Percentiles rank a stretch among this genome's conserved stretches.
Conservation (phyloP, 768 basidiomycete species). For the Mycena latifolia region DNA sequence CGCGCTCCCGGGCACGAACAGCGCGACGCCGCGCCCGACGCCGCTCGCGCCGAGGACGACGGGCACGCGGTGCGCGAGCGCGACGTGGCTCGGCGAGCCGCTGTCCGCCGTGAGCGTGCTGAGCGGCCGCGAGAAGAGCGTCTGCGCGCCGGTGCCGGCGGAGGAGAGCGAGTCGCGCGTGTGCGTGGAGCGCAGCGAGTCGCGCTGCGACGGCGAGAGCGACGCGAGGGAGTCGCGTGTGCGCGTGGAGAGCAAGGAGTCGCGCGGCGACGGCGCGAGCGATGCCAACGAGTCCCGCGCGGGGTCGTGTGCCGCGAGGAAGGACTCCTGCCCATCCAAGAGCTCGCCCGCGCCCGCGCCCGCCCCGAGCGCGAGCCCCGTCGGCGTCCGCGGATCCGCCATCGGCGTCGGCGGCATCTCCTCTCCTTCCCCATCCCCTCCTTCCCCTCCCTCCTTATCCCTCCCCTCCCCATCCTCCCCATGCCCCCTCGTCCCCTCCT, state of each 20-base stretch:
- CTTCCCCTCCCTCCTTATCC: neutral
- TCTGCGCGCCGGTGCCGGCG: neutral
- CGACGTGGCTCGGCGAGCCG: slow-evolving; percentile 49
- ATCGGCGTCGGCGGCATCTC: slow-evolving; percentile 1
- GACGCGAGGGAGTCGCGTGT: too few relatives aligned
- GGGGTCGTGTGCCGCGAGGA: slow-evolving; percentile 9
- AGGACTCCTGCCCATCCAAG: neutral
- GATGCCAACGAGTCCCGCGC: too few relatives aligned
- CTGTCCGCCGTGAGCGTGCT: slow-evolving; percentile 52
- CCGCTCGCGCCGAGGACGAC: slow-evolving; percentile 30
- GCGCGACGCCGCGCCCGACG: slow-evolving; percentile 51
- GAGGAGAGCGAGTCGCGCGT: slow-evolving; percentile 4
- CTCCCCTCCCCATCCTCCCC: neutral
- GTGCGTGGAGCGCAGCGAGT: slow-evolving; percentile 9
- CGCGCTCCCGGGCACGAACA: slow-evolving; percentile 46
- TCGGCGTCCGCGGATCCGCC: slow-evolving; percentile 9
- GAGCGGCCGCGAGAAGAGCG: slow-evolving; percentile 34
- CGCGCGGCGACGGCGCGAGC: too few relatives aligned
- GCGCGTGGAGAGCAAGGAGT: too few relatives aligned
- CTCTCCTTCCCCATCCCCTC: neutral
- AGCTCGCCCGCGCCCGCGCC: too few relatives aligned
- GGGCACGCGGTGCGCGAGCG: slow-evolving; percentile 52
- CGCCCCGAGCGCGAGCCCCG: neutral
- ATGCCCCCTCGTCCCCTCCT: neutral
- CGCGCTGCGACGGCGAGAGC: slow-evolving; percentile 3